Evolutionary conservation across 2,329 filamentous ascomycete species (phyloP), one percentile per base, ranked within the genome.

Genomic region (Xylariaceae sp.): DNA sequence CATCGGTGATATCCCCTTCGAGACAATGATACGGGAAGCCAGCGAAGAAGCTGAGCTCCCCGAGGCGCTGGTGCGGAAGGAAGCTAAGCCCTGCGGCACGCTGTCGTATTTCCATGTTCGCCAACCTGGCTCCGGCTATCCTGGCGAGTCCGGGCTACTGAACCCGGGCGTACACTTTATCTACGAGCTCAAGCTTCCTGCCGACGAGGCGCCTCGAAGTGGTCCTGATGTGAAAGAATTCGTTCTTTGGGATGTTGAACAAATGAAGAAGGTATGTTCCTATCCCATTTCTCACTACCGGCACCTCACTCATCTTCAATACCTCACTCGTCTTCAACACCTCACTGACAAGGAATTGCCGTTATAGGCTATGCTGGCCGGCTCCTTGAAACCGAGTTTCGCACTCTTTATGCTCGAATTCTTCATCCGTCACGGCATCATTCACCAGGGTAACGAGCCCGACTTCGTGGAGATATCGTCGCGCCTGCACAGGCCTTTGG

Each of bases 361-460:
- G 7, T 27, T 27, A 7, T 27, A 74, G 42, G 80, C 79, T 2
- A 65, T 89, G 67, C 69, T 71, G 9, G 71, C 72, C 27, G 81
- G 81, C 4, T 77, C 84, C 60, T 89, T 88, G 68, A 89, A 90
- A 70, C 83, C 86, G 0, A 89, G 89, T 61, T 87, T 84, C 62
- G 78, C 82, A 12, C 62, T 83, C 38, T 80, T 87, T 15, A 70
- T 87, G 68, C 71, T 88, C 48, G 85, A 89, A 60, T 90, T 89
- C 66, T 82, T 90, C 62, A 70, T 89, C 47, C 71, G 86, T 14
- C 85, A 87, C 68, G 84, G 84, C 0, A 73, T 87, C 38, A 60
- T 89, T 56, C 86, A 78, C 0, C 66, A 75, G 7, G 83, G 84
- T 59, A 84, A 82, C 56, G 85, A 89, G 68, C 72, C 73, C 51